Percentiles rank a stretch among this genome's conserved stretches.
phyloP scores from a whole-genome alignment of 345 rosid genomes.

The Combretum micranthum region DNA sequence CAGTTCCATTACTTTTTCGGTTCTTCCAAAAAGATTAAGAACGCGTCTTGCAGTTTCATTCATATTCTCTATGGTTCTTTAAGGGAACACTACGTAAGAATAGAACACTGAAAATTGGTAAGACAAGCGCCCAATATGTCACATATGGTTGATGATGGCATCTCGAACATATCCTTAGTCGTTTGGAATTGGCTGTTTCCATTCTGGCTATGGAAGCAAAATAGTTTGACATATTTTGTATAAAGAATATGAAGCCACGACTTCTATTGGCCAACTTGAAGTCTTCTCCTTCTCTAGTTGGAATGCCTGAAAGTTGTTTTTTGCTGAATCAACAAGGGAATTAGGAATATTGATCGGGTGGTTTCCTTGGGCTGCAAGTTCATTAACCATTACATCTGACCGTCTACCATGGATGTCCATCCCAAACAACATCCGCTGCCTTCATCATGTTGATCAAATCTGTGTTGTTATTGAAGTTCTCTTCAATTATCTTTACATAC shows the following conservation, averaged over 20 bases:
- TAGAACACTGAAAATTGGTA: conserved; percentile 43
- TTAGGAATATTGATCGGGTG: conserved; percentile 4
- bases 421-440: conserved; percentile 54
- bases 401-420: conserved; percentile 64
- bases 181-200: conserved; percentile 16
- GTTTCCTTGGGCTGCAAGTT: conserved; percentile 31
- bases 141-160: conserved; percentile 36
- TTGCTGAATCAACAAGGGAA: background rate
- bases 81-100: conserved; percentile 46
- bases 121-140: conserved; percentile 77
- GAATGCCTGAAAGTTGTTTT: background rate
- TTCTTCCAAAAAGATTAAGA: conserved; percentile 37
- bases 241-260: conserved; percentile 76
- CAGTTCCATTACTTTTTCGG: too few species aligned
- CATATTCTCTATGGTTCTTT: conserved; percentile 47
- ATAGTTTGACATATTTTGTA: conserved; percentile 58
- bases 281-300: too few species aligned
- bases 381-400: conserved; percentile 59
- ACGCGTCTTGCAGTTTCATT: conserved; percentile 43
- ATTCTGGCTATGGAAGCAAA: conserved; percentile 21
- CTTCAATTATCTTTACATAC: conserved; percentile 47
- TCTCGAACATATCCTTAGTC: conserved; percentile 33
- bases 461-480: conserved; percentile 18
- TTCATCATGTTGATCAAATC: conserved; percentile 33
- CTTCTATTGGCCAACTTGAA: conserved; percentile 64